phyloP scores from a whole-genome alignment of 768 basidiomycete genomes.

The Suillus subalutaceus region DNA sequence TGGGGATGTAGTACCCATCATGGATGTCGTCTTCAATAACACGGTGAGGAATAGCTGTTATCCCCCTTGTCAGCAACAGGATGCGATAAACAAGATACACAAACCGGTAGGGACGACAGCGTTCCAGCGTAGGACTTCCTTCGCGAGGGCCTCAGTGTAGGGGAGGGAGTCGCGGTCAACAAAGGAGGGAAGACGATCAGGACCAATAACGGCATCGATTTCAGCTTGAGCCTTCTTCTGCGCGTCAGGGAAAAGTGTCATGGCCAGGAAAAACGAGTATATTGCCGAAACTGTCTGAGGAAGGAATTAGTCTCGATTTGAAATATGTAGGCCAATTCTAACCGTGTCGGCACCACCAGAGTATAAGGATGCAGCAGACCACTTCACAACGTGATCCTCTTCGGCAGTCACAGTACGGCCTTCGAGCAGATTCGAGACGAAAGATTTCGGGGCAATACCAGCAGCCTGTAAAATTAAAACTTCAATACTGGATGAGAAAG shows the following conservation, averaged over 20 bases:
- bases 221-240: slow-evolving; percentile 64
- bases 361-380: slow-evolving; percentile 48
- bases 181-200: slow-evolving; percentile 62
- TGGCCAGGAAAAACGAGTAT: slow-evolving; percentile 10
- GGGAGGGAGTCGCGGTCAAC: slow-evolving; percentile 62
- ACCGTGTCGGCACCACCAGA: slow-evolving; percentile 21
- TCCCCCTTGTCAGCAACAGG: slow-evolving; percentile 35
- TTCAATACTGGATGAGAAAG: background rate
- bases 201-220: slow-evolving; percentile 61
- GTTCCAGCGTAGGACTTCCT: slow-evolving; percentile 56
- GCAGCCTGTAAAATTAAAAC: slow-evolving; percentile 45
- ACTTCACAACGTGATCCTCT: slow-evolving; percentile 65
- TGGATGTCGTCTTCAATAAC: slow-evolving; percentile 62
- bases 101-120: slow-evolving; percentile 42
- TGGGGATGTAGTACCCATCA: slow-evolving; percentile 63
- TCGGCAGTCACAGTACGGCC: slow-evolving; percentile 50
- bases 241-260: slow-evolving; percentile 40
- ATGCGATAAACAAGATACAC: slow-evolving; percentile 36
- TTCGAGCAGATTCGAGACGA: slow-evolving; percentile 62
- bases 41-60: slow-evolving; percentile 47
- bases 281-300: slow-evolving; percentile 15
- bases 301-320: background rate
- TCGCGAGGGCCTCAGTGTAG: slow-evolving; percentile 60
- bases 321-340: background rate
- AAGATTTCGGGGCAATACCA: slow-evolving; percentile 52